Base-by-base conservation (phyloP, 2,329 filamentous ascomycete genomes). In the Acephala macrosclerotiorum region DNA sequence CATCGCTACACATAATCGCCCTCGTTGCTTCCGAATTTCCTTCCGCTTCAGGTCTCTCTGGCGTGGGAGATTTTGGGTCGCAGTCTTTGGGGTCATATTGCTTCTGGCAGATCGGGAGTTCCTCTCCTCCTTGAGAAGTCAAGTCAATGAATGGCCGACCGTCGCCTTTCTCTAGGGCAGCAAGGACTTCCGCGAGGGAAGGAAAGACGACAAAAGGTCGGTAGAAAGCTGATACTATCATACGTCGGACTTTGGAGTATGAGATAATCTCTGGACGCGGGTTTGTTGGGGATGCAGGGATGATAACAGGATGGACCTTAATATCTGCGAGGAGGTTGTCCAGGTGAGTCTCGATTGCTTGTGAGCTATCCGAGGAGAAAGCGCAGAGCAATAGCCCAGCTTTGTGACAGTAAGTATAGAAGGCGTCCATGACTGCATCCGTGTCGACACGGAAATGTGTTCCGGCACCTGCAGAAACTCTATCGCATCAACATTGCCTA, bases 371-470 rank as follows among this genome's bases (percentile, higher is more conserved):
- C 0, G 66, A 66, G 53, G 75, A 68, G 51, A 77, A 71, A 12
- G 67, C 59, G 59, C 75, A 77, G 11, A 53, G 58, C 12, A 49
- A 25, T 5, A 73, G 71, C 0, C 84, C 84, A 3, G 75, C 71
- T 26, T 47, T 33, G 35, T 72, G 69, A 40, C 75, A 77, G 55
- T 71, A 74, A 18, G 58, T 63, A 57, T 68, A 75, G 63, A 77
- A 77, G 1, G 68, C 64, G 33, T 62, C 59, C 66, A 75, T 69
- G 1, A 76, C 71, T 29, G 65, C 70, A 33, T 77, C 75, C 1
- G 75, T 68, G 53, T 76, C 75, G 16, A 69, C 55, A 26, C 76
- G 66, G 60, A 85, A 85, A 66, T 82, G 82, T 67, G 79, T 76
- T 63, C 82, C 79, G 0, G 75, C 74, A 12, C 69, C 65, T 16